Evolutionary conservation across 371 early-diverging fungal species (phyloP), one percentile per base, ranked within the genome.

Genomic region (Rhizopus arrhizus): DNA sequence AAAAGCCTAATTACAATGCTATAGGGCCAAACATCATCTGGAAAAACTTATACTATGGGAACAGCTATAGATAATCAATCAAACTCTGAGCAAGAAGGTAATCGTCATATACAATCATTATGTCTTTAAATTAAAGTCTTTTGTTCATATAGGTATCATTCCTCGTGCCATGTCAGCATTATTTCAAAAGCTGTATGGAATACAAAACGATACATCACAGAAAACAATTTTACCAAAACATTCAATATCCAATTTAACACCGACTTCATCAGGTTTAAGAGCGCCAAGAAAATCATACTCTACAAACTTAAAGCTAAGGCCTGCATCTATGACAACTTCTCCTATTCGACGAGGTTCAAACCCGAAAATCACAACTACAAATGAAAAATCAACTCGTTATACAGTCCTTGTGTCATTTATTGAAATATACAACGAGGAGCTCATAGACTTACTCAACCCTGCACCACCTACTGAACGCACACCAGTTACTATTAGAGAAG

Each of bases 1-100:
- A 15, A 61, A 32, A 46, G 16, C 13, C 10, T 29, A 32, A 55
- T 16, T 48, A 35, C n/a, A 16, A 54, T 55, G 13, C 31, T 33
- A 12, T 64, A 81, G 81, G 81, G 92, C 12, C 94, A 98, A 82
- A 93, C 94, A 10, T 93, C 94, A 6, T 91, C 94, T 33, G 99
- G 99, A 45, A 99, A 99, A 82, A 99, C 99, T 7, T 95, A 93
- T 68, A 99, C 99, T 13, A 99, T 99, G 97, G 95, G 96, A 52
- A 93, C 94, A 22, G 89, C 83, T 12, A 75, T 86, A 7, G 86
- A 91, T 59, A 88, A 85, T 33, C 78, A 84, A 54, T 68, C 75
- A 10, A 74, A 87, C 58, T 62, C 78, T 50, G 73, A 80, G 28
- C 74, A 82, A 62, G 80, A 84, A 75, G 78, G 78, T 77, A 68